Base-by-base conservation (phyloP, 2,329 filamentous ascomycete genomes). In the Fusarium drepaniforme region DNA sequence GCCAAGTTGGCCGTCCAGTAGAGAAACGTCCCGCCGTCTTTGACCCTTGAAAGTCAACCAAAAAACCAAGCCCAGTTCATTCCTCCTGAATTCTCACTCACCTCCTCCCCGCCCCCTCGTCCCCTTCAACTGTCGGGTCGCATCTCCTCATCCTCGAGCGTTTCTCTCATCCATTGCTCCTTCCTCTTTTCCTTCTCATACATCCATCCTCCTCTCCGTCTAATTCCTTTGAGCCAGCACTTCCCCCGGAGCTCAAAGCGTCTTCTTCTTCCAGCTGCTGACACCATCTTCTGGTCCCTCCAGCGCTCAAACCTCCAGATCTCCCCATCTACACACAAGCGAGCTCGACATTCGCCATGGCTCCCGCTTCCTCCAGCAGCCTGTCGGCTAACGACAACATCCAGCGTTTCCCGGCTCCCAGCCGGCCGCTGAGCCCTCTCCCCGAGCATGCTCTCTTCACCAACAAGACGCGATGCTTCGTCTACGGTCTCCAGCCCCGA, bases 381-480 rank as follows among this genome's bases (percentile, higher is more conserved):
- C 85, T 89, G 76, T 95, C 93, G 84, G 96, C 94, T 86, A 98
- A 99, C 90, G 97, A 99, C 90, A 98, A 98, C 89, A 98, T 99
- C 88, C 93, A 94, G 86, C 95, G 97, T 80, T 99, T 99, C 86
- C 91, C 93, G 80, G 95, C 96, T 81, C 95, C 97, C 79, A 98
- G 95, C 88, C 92, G 97, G 82, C 94, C 95, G 76, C 86, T 97
- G 88, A 98, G 94, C 90, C 97, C 97, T 79, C 92, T 93, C 75
- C 93, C 94, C 78, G 90, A 92, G 82, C 94, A 98, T 86, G 93
- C 94, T 74, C 94, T 99, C 83, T 99, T 98, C 93, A 97, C 97
- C 90, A 92, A 96, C 88, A 99, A 98, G 94, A 98, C 97, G 84
- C 91, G 97, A 96, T 98, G 97, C 90, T 97, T 99, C 85, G 97